Evolutionary conservation across 805 yeast genomes (phyloP), one percentile per base, ranked within the genome.

Genomic region (Komagataella kurtzmanii): DNA sequence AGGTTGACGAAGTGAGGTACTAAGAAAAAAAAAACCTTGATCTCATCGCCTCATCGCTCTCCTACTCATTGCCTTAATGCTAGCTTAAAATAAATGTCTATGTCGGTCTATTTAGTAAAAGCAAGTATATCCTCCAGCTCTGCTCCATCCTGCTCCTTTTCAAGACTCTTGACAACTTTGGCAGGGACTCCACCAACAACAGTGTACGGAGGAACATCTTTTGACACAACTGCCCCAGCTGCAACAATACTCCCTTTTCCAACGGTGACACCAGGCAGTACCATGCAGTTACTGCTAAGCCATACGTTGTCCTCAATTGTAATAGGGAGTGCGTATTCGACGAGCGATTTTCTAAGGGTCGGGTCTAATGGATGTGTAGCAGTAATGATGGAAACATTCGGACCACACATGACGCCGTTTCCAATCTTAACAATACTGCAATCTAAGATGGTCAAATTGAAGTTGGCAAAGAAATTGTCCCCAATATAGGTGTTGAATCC

Each of bases 351-450:
- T 53, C 85, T 66, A 51, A 63, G 63, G 10, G 63, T 54, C 0
- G 80, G 75, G 51, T 79, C 82, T 6, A 75, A 59, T 1, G 84
- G 83, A 58, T 85, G 91, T 0, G 83, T 74, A 1, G 88, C 88
- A 1, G 88, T 76, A 24, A 74, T 66, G 47, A 83, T 65, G 2
- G 76, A 66, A 4, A 77, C 80, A 58, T 77, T 78, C 18, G 91
- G 90, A 0, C 87, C 91, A 45, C 79, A 58, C 69, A 77, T 56
- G 17, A 78, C 83, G 51, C 74, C 59, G 57, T 80, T 73, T 7
- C 91, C 90, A 52, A 85, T 72, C 17, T 66, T 73, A 45, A 85
- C 79, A 44, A 80, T 57, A 0, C 83, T 72, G 56, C 81, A 75
- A 61, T 85, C 90, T 46, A 85, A 66, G 49, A 82, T 65, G 0